Evolutionary conservation across 805 yeast genomes (phyloP).

Genomic region (Lipomyces lipofer): DNA sequence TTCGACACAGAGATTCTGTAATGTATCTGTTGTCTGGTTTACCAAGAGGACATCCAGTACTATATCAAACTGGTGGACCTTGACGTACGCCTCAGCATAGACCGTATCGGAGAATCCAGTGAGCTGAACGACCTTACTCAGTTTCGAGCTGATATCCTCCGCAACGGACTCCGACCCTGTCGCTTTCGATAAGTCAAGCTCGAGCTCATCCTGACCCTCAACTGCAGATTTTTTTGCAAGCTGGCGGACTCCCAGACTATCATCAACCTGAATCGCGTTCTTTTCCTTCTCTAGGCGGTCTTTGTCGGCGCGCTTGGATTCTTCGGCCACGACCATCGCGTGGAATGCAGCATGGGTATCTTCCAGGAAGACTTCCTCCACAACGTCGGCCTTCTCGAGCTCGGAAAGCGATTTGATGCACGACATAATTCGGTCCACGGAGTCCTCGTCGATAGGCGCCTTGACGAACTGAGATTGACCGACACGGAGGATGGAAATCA

Average conservation of each 20-base stretch:
- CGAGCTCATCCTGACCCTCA: constrained; percentile 47
- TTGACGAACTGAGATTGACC: constrained; percentile 72
- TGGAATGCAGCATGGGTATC: constrained; percentile 86
- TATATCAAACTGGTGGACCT: constrained; percentile 95
- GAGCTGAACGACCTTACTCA: constrained; percentile 84
- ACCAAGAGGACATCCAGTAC: constrained; percentile 90
- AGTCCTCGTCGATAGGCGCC: constrained; percentile 89
- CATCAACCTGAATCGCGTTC: constrained; percentile 76
- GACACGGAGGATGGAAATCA: constrained; percentile 87
- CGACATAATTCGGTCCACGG: constrained; percentile 89
- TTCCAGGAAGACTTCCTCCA: constrained; percentile 72
- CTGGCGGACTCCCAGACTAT: constrained; percentile 75
- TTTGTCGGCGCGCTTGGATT: constrained; percentile 55
- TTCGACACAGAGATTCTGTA: constrained; percentile 88
- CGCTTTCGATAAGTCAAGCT: constrained; percentile 63
- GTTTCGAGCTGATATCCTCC: constrained; percentile 63
- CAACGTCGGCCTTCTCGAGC: constrained; percentile 51
- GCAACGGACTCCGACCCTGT: constrained; percentile 49
- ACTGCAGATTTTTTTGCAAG: constrained; percentile 51
- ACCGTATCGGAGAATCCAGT: constrained; percentile 99
- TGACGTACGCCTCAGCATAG: constrained; percentile 94
- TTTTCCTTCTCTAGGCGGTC: constrained; percentile 55
- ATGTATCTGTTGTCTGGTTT: constrained; percentile 86
- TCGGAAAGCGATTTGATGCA: constrained; percentile 75
- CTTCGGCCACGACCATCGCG: constrained; percentile 63